A percentile compares a stretch with the other conserved stretches of the same genome.
Evolutionary conservation across 495 filamentous ascomycete species (phyloP).

Genomic region (Aspergillus asperescens): DNA sequence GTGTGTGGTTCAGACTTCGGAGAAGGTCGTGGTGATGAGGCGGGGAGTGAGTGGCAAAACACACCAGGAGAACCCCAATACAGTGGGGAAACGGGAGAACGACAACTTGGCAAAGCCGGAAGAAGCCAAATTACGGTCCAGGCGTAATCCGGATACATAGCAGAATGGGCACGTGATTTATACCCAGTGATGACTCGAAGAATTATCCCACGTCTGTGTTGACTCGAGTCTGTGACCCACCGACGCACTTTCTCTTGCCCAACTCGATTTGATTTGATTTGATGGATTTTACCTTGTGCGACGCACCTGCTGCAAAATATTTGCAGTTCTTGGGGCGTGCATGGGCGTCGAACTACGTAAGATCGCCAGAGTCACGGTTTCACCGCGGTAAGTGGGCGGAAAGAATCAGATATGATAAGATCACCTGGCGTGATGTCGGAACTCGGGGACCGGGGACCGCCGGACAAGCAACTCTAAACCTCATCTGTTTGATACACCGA

Average conservation of each 20-base stretch:
- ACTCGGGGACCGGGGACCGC: conserved; percentile 11
- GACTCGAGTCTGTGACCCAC: neutral
- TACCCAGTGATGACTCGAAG: conserved; percentile 3
- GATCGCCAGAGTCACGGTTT: conserved; percentile 8
- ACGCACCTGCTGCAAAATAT: neutral
- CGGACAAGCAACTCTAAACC: neutral
- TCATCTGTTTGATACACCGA: too few relatives aligned
- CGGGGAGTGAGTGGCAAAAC: conserved; percentile 21
- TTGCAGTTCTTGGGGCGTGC: conserved; percentile 2
- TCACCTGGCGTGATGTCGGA: conserved; percentile 17
- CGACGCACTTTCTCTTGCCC: neutral
- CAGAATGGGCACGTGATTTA: conserved; percentile 10
- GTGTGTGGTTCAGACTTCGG: neutral
- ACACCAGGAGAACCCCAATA: conserved; percentile 2
- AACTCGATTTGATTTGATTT: neutral
- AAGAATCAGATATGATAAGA: conserved; percentile 28
- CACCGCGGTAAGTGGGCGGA: conserved; percentile 1
- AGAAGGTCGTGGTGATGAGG: conserved; percentile 9
- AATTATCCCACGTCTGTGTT: neutral
- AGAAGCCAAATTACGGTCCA: neutral
- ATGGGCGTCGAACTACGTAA: conserved; percentile 8
- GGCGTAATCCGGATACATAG: conserved; percentile 2
- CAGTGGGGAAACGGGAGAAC: conserved; percentile 2
- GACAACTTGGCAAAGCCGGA: neutral
- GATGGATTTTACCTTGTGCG: neutral